These are phyloP conservation scores for Talaromyces sp. DNA, from an alignment of 2,329 filamentous ascomycete species.

Conservation along the genomic window DNA sequence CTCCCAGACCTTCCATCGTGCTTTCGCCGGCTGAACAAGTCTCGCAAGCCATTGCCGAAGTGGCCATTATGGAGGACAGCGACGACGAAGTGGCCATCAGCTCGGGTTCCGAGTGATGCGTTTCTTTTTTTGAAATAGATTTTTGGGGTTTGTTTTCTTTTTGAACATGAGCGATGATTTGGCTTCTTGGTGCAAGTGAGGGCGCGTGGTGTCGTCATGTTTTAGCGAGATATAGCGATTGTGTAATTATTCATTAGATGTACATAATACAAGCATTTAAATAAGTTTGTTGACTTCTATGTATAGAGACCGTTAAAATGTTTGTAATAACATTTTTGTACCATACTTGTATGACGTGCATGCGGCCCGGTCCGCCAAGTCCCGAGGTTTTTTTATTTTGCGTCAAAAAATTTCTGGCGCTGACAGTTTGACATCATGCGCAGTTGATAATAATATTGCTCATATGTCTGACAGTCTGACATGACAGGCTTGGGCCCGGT, in stretches of 20 bases:
- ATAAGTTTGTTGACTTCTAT: too few species aligned
- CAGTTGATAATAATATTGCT: background rate
- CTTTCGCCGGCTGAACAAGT: background rate
- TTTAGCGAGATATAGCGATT: background rate
- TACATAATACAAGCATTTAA: background rate
- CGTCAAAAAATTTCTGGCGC: too few species aligned
- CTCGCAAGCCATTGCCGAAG: background rate
- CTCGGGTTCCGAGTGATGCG: background rate
- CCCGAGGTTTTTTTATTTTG: background rate
- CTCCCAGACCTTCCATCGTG: background rate
- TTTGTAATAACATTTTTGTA: too few species aligned
- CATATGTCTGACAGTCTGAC: background rate
- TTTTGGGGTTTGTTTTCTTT: background rate
- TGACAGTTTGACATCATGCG: background rate
- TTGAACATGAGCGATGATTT: background rate
- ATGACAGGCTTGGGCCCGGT: background rate
- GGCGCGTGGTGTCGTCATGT: background rate
- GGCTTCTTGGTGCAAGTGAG: background rate
- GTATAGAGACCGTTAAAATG: too few species aligned
- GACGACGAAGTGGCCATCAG: background rate
- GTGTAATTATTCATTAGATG: background rate
- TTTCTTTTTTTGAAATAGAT: background rate
- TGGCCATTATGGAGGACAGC: background rate
- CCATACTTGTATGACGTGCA: background rate
- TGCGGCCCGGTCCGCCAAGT: background rate